Conservation (phyloP, 345 rosid species). For the Excoecaria cochinchinensis region DNA sequence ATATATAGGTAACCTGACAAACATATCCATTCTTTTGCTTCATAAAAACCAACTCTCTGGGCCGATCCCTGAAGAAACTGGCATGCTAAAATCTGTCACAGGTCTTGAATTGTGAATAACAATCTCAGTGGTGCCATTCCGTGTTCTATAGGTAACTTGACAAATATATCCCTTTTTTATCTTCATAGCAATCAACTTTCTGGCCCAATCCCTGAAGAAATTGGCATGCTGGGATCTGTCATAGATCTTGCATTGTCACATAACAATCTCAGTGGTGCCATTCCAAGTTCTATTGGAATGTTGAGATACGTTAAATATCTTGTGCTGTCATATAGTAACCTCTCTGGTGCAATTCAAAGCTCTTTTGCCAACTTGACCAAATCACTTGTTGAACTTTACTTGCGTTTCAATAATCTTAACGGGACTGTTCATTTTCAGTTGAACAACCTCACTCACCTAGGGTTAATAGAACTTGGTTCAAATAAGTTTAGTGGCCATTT, state of each 20-base stretch:
- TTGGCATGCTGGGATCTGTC: neutral
- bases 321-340: neutral
- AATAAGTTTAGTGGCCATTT: constrained; percentile 21
- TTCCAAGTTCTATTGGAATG: constrained; percentile 9
- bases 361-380: constrained; percentile 13
- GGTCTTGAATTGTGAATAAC: too few species aligned
- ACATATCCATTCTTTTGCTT: too few species aligned
- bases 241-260: neutral
- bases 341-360: constrained; percentile 5
- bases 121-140: neutral
- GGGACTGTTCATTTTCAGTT: constrained; percentile 7
- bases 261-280: constrained; percentile 17
- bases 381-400: neutral
- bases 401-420: neutral
- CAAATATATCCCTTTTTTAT: neutral
- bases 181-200: neutral
- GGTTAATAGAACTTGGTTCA: neutral
- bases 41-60: too few species aligned
- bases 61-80: too few species aligned
- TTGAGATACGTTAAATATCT: neutral
- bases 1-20: too few species aligned
- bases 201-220: neutral
- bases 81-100: too few species aligned
- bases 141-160: neutral
- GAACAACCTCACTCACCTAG: constrained; percentile 1